Conservation (phyloP, 352 stramenopile genomes). For the Globisporangium splendens region DNA sequence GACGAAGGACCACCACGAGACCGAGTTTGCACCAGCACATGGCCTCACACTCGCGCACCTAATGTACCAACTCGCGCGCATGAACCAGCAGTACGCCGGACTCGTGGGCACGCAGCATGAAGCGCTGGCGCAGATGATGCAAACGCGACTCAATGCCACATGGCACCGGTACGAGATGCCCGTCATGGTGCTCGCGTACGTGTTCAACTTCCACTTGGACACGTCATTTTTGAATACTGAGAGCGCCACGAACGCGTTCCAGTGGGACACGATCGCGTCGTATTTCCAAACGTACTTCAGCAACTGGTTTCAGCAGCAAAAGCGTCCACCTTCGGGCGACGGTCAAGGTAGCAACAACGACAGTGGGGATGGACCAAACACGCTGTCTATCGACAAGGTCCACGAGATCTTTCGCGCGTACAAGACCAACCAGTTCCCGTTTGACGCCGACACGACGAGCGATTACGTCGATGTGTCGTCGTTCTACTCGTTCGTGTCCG, state of each 20-base stretch:
- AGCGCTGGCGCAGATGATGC: constrained; percentile 38
- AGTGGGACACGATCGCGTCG: constrained; percentile 51
- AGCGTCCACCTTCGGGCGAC: too few relatives aligned
- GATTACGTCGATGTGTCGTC: constrained; percentile 79
- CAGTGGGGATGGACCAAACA: constrained; percentile 5
- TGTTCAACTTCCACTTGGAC: constrained; percentile 81
- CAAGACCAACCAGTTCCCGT: constrained; percentile 67
- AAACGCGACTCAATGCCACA: constrained; percentile 46
- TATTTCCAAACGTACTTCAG: constrained; percentile 73
- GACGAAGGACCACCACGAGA: constrained; percentile 13
- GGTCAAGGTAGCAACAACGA: not conserved
- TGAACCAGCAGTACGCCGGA: constrained; percentile 64
- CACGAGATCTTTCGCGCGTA: constrained; percentile 57
- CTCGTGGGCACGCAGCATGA: constrained; percentile 21
- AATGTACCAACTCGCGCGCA: constrained; percentile 74
- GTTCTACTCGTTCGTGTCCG: constrained; percentile 83
- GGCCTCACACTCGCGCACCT: constrained; percentile 67
- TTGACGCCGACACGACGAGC: constrained; percentile 63
- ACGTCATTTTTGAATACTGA: constrained; percentile 47
- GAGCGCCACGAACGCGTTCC: constrained; percentile 24
- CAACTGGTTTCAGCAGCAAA: constrained; percentile 42
- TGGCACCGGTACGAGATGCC: constrained; percentile 77
- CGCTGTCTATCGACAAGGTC: constrained; percentile 27
- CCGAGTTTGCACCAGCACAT: constrained; percentile 26
- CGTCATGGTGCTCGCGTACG: constrained; percentile 67